phyloP scores from a whole-genome alignment of 257 asterid genomes.

The Solanum bukasovii region DNA sequence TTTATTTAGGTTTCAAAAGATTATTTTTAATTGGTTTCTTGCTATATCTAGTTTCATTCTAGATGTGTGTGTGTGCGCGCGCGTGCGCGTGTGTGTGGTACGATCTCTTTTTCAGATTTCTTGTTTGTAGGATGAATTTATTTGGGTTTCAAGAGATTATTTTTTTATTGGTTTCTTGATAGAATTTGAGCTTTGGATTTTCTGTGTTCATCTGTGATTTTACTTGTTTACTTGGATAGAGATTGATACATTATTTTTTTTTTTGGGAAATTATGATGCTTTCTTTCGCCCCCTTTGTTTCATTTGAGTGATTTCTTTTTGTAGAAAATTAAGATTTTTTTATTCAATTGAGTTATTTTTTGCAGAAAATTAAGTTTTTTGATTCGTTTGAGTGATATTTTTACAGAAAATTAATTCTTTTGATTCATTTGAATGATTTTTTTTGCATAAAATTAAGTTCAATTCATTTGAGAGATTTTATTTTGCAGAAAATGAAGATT shows the following conservation, averaged over 20 bases:
- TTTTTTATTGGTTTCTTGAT: background rate
- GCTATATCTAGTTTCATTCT: no score
- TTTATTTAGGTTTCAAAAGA: no score
- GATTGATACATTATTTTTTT: background rate
- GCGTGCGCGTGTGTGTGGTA: no score
- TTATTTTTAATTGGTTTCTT: no score
- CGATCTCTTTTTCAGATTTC: no score
- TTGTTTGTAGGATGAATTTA: no score
- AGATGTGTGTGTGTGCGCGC: no score
- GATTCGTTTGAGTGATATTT: background rate
- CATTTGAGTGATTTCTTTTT: background rate
- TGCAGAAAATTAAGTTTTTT: background rate
- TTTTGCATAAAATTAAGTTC: background rate
- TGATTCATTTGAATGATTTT: background rate
- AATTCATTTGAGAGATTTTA: no score
- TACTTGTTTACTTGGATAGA: background rate
- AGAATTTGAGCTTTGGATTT: background rate
- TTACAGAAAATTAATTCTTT: no score
- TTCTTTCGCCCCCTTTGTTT: background rate
- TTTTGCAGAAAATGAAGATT: background rate
- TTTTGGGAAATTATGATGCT: background rate
- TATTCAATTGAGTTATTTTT: background rate
- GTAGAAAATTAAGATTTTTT: background rate
- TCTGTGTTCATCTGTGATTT: background rate
- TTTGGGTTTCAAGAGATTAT: no score